Conservation (phyloP, 108 stramenopile genomes). For the Skeletonema menzelii region DNA sequence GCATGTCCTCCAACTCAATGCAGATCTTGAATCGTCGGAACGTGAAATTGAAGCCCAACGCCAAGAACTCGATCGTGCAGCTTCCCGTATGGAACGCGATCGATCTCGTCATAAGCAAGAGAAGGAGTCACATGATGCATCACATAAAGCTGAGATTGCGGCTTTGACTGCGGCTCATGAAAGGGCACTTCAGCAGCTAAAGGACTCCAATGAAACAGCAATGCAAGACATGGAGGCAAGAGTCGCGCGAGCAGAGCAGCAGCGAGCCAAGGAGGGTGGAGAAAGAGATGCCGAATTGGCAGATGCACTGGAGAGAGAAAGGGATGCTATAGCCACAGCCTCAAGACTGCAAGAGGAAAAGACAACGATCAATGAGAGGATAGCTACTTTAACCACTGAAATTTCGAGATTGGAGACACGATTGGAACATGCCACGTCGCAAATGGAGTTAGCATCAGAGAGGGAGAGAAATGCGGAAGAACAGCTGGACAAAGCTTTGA, state of each 20-base stretch:
- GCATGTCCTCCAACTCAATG: conserved; percentile 74
- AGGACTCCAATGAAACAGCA: conserved; percentile 44
- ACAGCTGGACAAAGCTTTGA: conserved; percentile 68
- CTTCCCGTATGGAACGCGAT: conserved; percentile 78
- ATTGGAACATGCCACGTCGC: conserved; percentile 66
- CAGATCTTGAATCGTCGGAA: conserved; percentile 75
- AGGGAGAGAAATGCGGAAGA: conserved; percentile 82
- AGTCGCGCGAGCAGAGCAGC: conserved; percentile 35
- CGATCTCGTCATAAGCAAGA: conserved; percentile 61
- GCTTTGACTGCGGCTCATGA: conserved; percentile 57
- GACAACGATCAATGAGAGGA: conserved; percentile 51
- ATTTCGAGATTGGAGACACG: conserved; percentile 60
- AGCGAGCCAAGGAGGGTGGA: conserved; percentile 70
- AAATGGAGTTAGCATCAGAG: conserved; percentile 66
- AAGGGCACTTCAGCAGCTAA: conserved; percentile 50
- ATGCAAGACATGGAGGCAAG: conserved; percentile 54
- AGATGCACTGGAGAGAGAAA: conserved; percentile 65
- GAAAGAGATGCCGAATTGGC: conserved; percentile 70
- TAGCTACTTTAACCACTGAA: conserved; percentile 67
- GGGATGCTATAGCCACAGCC: conserved; percentile 36
- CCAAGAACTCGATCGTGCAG: conserved; percentile 74
- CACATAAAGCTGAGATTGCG: conserved; percentile 50
- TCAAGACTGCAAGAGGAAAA: conserved; percentile 72
- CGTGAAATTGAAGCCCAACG: conserved; percentile 76
- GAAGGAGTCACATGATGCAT: conserved; percentile 51